Evolutionary conservation across 2,329 filamentous ascomycete genomes (phyloP), one percentile per base, ranked within the genome.

Genomic region (Pezizomycotina sp.): DNA sequence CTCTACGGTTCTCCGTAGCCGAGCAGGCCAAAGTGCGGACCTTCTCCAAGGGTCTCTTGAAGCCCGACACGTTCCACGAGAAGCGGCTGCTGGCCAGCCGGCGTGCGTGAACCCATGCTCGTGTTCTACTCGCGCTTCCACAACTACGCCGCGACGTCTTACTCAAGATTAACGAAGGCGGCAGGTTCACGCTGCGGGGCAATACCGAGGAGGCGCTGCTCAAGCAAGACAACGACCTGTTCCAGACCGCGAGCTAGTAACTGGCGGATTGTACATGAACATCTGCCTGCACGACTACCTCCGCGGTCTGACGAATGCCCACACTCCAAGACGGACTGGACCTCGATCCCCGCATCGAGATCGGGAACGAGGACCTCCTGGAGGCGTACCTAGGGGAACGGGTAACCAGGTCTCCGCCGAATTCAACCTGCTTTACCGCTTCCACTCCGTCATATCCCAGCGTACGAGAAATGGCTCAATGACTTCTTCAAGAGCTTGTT

Each of bases 391-490:
- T 27, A 65, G 74, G 15, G 82, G 79, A 27, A 70, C 77, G 0
- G 82, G 82, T 33, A 92, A 89, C 51, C 73, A 77, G 47, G 80
- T 86, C 4, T 84, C 79, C 0, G 79, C 77, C 3, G 82, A 92
- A 59, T 92, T 92, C 64, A 91, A 89, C 53, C 64, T 91, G 6
- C 76, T 78, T 48, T 91, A 92, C 56, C 68, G 81, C 46, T 91
- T 81, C 80, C 82, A 91, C 60, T 81, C 78, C 2, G 74, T 76
- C 48, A 77, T 89, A 49, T 68, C 66, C 21, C 68, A 71, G 39
- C 72, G 70, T 82, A 92, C 50, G 81, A 86, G 51, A 65, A 73
- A 47, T 91, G 80, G 80, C 77, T 81, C 14, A 66, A 81, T 48
- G 62, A 74, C 7, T 66, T 79, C 43, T 82, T 78, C 52, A 55